A percentile compares a stretch with the other conserved stretches of the same genome.
Conservation (phyloP, 1,139 yeast genomes). For the Lodderomyces beijingensis region DNA sequence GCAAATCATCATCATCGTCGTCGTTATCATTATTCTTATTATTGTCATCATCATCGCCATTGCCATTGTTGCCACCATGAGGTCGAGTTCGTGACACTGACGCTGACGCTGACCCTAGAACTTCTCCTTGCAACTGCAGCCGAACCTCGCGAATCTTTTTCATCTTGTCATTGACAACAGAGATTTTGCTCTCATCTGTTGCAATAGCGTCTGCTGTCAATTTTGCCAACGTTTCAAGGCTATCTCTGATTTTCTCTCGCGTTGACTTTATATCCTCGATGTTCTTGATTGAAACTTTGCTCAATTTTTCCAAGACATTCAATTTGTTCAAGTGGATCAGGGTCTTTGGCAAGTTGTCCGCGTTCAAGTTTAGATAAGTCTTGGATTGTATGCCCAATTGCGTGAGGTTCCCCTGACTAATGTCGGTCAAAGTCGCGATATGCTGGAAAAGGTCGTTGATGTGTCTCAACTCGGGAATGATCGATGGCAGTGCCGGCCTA, state of each 20-base stretch:
- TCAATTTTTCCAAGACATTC: constrained; percentile 39
- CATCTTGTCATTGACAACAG: constrained; percentile 39
- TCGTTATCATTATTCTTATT: constrained; percentile 19
- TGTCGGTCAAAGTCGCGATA: constrained; percentile 26
- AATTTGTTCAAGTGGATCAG: constrained; percentile 44
- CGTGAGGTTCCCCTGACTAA: constrained; percentile 34
- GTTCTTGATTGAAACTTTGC: constrained; percentile 31
- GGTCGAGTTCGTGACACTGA: constrained; percentile 44
- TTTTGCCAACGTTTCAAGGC: constrained; percentile 39
- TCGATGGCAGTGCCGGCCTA: too few species aligned
- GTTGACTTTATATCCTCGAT: constrained; percentile 36
- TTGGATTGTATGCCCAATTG: constrained; percentile 44
- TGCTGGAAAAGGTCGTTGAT: constrained; percentile 31
- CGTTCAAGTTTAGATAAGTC: constrained; percentile 37
- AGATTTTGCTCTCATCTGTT: constrained; percentile 41
- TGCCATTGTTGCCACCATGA: constrained; percentile 27
- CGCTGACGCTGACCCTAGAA: constrained; percentile 15
- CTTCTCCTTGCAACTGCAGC: constrained; percentile 42
- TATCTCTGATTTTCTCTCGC: constrained; percentile 36
- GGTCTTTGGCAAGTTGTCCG: constrained; percentile 52
- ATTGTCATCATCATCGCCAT: constrained; percentile 22
- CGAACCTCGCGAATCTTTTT: constrained; percentile 35
- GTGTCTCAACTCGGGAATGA: constrained; percentile 38
- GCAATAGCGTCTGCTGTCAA: constrained; percentile 39
- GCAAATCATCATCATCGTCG: constrained; percentile 12